Evolutionary conservation across 1,139 yeast species (phyloP), one percentile per base, ranked within the genome.

Genomic region (Wickerhamomyces sp.): DNA sequence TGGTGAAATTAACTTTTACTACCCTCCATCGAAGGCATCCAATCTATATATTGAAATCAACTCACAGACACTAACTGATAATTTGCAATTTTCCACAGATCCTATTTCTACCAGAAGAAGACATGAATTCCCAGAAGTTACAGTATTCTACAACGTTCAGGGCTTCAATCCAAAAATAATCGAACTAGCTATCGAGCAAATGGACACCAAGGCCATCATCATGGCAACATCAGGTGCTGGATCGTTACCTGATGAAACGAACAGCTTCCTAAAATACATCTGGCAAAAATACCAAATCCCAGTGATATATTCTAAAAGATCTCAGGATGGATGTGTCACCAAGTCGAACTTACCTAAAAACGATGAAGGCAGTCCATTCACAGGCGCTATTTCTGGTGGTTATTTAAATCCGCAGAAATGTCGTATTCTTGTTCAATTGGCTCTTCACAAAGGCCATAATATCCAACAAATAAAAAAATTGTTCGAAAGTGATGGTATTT

Each of bases 181-280:
- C 10, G 67, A 67, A 31, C 47, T 76, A 17, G 67, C 74, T 0
- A 58, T 59, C 6, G 65, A 68, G 28, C 63, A 67, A 16, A 61
- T 76, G 50, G 64, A 63, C 7, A 65, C 69, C 4, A 61, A 67
- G 44, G 88, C 87, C 3, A 56, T 81, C 18, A 77, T 81, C 1
- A 62, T 81, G 36, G 88, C 87, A 0, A 77, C 85, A 4, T 75
- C 80, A 74, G 88, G 88, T 28, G 85, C 87, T 1, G 88, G 88
- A 0, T 76, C 84, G 2, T 61, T 81, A 62, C 68, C 78, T 21
- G 74, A 70, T 13, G 59, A 55, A 14, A 75, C 82, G 3, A 77
- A 76, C 49, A 63, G 67, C 33, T 61, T 60, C 15, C 45, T 73
- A 34, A 57, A 63, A 33, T 60, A 62, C 31, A 52, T 69, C 24